Evolutionary conservation across 352 stramenopile genomes (phyloP), one percentile per base, ranked within the genome.

Genomic region (Globisporangium irregulare): DNA sequence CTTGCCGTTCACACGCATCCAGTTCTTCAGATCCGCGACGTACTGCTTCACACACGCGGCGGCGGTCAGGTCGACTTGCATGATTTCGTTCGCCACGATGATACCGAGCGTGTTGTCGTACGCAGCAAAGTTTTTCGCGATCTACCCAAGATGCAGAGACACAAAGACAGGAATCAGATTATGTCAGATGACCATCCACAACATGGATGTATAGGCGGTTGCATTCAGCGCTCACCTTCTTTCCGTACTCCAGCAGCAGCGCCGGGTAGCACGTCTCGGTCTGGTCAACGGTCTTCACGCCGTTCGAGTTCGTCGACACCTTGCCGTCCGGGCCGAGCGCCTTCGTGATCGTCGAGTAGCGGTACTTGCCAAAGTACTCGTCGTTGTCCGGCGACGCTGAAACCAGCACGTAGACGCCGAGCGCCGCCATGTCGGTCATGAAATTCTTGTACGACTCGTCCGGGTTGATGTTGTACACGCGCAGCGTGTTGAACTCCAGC

Each of bases 391-490:
- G 88, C 55, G 88, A 94, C 22, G 81, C 88, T 0, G 85, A 85
- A 15, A 93, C 77, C 63, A 96, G 76, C 51, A 96, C 84, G 72
- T 96, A 96, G 20, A 96, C 81, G 50, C 84, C 83, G 1, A 93
- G 67, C 20, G 60, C 72, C 0, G 77, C 86, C 88, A 96, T 96
- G 68, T 94, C 86, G 27, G 38, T 81, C 88, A 96, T 96, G 63
- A 96, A 96, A 1, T 89, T 79, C 71, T 77, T 79, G 68, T 96
- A 96, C 54, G 84, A 93, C 57, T 86, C 80, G 10, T 86, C 78
- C 7, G 88, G 88, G 73, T 96, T 94, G 60, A 94, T 89, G 67
- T 96, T 92, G 78, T 96, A 96, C 54, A 96, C 73, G 65, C 88
- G 86, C 41, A 96, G 71, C 46, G 86, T 94, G 74, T 96, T 96